Evolutionary conservation across 108 stramenopile genomes (phyloP).

Genomic region (Seminavis robusta): DNA sequence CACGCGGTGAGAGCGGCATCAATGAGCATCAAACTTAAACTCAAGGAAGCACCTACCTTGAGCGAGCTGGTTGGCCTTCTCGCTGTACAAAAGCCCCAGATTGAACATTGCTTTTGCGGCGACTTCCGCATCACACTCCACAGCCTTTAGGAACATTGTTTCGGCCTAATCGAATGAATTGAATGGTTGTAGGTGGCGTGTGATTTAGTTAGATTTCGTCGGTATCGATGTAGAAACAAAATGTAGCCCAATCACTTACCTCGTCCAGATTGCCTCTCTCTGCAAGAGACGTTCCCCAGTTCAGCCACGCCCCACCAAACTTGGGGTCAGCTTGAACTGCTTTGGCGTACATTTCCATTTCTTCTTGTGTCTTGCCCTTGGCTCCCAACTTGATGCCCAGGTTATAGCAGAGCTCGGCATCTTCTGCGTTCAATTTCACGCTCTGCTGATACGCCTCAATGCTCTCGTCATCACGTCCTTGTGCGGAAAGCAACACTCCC

Average conservation of each 20-base stretch:
- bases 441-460: constrained; percentile 43
- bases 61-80: constrained; percentile 32
- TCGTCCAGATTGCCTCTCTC: constrained; percentile 40
- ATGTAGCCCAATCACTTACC: constrained; percentile 5
- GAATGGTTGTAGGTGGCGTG: no score
- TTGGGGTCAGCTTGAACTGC: constrained; percentile 34
- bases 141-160: constrained; percentile 50
- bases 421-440: constrained; percentile 52
- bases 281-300: constrained; percentile 51
- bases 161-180: constrained; percentile 18
- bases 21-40: no score
- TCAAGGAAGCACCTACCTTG: no score
- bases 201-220: no score
- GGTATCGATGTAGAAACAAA: background rate
- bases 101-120: constrained; percentile 52
- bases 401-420: constrained; percentile 59
- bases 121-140: constrained; percentile 32
- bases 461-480: constrained; percentile 41
- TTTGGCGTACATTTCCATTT: constrained; percentile 44
- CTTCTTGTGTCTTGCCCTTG: constrained; percentile 32
- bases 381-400: constrained; percentile 55
- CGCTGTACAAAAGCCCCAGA: constrained; percentile 36
- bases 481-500: constrained; percentile 45
- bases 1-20: no score
- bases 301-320: constrained; percentile 55